These are phyloP conservation scores for Saturnispora kantuleensis DNA, from an alignment of 805 yeast species.

Conservation along the genomic window DNA sequence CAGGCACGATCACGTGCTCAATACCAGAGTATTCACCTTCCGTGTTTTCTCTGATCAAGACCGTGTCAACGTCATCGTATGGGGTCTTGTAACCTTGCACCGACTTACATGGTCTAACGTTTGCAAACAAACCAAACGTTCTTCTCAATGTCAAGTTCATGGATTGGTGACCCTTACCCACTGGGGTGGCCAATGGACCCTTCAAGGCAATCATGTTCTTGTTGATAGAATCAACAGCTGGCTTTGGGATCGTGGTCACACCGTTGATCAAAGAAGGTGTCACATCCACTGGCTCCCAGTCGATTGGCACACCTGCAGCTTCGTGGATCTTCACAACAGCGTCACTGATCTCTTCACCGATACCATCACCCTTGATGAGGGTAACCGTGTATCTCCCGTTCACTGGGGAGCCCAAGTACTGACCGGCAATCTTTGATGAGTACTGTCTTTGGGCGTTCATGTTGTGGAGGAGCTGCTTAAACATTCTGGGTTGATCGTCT, in stretches of 20 bases:
- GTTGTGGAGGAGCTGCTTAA: conserved; percentile 2
- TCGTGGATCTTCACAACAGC: conserved; percentile 88
- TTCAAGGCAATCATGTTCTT: conserved; percentile 90
- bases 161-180: conserved; percentile 97
- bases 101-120: conserved; percentile 94
- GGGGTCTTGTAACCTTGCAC: conserved; percentile 91
- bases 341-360: conserved; percentile 90
- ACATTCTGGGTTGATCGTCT: background rate
- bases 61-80: conserved; percentile 82
- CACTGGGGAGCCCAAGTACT: conserved; percentile 54
- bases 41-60: conserved; percentile 96
- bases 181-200: conserved; percentile 98
- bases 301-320: conserved; percentile 93
- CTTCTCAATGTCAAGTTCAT: conserved; percentile 96
- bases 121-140: conserved; percentile 92
- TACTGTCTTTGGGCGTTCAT: conserved; percentile 20
- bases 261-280: conserved; percentile 89
- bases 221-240: conserved; percentile 87
- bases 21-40: conserved; percentile 99
- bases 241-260: conserved; percentile 84
- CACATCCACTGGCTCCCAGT: conserved; percentile 96
- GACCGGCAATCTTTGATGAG: conserved; percentile 43
- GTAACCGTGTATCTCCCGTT: conserved; percentile 90
- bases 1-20: conserved; percentile 96
- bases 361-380: conserved; percentile 97